phyloP scores from a whole-genome alignment of 306 rosid genomes.

The Betula pendula region DNA sequence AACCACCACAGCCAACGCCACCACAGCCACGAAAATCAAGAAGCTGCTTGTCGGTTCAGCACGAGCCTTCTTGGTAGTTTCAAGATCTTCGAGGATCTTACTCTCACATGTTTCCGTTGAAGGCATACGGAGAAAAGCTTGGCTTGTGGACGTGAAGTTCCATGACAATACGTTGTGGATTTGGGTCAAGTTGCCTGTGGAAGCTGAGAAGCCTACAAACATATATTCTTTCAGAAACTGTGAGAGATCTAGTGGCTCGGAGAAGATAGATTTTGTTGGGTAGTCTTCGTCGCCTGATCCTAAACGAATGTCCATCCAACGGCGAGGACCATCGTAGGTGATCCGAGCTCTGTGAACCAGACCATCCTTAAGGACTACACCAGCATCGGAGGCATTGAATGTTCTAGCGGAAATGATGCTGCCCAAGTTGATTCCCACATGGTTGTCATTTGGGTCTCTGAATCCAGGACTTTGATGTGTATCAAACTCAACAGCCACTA shows the following conservation, averaged over 20 bases:
- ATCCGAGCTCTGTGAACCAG: constrained; percentile 52
- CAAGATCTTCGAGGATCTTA: constrained; percentile 42
- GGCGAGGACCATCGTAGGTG: constrained; percentile 51
- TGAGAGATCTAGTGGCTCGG: constrained; percentile 40
- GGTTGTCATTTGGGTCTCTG: constrained; percentile 79
- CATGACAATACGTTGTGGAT: constrained; percentile 69
- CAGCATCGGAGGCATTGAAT: constrained; percentile 56
- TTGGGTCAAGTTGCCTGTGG: constrained; percentile 72
- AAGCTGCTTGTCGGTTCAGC: constrained; percentile 42
- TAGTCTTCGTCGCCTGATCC: constrained; percentile 35
- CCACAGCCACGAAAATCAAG: constrained; percentile 52
- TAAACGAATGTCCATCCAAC: constrained; percentile 59
- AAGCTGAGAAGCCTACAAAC: constrained; percentile 86
- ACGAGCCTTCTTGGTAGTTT: constrained; percentile 8
- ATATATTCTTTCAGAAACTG: constrained; percentile 66
- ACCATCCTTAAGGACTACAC: constrained; percentile 34
- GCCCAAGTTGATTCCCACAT: constrained; percentile 73
- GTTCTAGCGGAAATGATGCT: constrained; percentile 49
- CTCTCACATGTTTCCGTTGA: constrained; percentile 58
- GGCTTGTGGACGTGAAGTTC: constrained; percentile 66
- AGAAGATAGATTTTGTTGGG: constrained; percentile 56
- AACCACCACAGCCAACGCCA: constrained; percentile 41
- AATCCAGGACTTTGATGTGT: constrained; percentile 60
- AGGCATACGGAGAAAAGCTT: constrained; percentile 64
- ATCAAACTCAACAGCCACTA: constrained; percentile 70